phyloP scores from a whole-genome alignment of 2,329 filamentous ascomycete genomes.

The Sclerotinia minor region DNA sequence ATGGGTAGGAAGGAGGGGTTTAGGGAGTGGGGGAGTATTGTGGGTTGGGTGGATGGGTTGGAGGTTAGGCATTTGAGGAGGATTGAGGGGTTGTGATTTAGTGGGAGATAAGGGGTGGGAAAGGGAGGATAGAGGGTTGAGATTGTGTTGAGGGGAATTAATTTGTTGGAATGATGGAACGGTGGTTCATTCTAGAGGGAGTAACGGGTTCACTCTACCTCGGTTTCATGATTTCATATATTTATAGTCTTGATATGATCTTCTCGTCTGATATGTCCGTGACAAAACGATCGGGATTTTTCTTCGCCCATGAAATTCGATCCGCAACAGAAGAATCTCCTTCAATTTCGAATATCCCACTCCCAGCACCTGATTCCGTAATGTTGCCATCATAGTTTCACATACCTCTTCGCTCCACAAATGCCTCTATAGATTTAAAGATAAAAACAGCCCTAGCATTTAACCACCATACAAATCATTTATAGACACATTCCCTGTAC shows the following conservation, averaged over 20 bases:
- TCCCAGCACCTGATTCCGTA: too few species aligned
- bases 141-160: neutral
- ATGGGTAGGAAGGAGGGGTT: constrained; percentile 28
- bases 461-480: neutral
- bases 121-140: neutral
- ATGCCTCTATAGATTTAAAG: too few species aligned
- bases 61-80: constrained; percentile 29
- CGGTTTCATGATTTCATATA: neutral
- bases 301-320: neutral
- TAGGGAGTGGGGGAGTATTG: constrained; percentile 27
- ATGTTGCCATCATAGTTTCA: too few species aligned
- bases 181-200: neutral
- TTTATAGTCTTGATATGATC: neutral
- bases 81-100: constrained; percentile 20
- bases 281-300: neutral
- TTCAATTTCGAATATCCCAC: too few species aligned
- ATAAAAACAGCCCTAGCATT: too few species aligned
- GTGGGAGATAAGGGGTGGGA: neutral
- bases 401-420: too few species aligned
- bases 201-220: neutral
- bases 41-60: constrained; percentile 28
- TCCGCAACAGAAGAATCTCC: too few species aligned
- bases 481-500: constrained; percentile 46
- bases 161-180: neutral
- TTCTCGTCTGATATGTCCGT: too few species aligned